Conservation (phyloP, 306 rosid genomes). For the Alnus glutinosa region DNA sequence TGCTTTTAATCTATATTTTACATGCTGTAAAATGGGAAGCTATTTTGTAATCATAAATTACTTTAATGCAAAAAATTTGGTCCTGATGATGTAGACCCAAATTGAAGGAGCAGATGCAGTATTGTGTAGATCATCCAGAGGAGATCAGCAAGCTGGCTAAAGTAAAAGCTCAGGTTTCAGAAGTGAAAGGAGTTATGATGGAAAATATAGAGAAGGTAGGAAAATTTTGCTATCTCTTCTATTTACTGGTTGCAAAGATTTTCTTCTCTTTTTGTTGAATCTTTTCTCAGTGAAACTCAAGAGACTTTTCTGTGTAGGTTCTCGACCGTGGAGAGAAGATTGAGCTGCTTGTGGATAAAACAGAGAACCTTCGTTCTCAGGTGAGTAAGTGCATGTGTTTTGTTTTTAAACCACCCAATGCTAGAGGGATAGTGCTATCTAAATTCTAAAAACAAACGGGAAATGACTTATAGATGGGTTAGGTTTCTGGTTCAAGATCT, state of each 20-base stretch:
- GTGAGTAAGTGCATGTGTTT: conserved; percentile 30
- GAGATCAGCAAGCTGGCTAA: conserved; percentile 96
- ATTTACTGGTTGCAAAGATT: background rate
- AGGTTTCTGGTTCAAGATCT: background rate
- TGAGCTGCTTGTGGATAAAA: conserved; percentile 88
- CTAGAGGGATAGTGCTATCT: background rate
- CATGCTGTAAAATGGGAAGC: background rate
- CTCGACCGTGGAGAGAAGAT: conserved; percentile 98
- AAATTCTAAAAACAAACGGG: background rate
- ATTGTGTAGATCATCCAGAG: conserved; percentile 91
- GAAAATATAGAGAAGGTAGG: conserved; percentile 91
- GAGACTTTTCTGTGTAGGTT: conserved; percentile 47
- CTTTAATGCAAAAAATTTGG: background rate
- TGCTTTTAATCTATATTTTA: background rate
- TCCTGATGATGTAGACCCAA: conserved; percentile 55
- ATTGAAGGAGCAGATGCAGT: conserved; percentile 93
- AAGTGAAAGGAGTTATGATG: conserved; percentile 99
- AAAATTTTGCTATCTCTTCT: background rate
- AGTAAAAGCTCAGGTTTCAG: conserved; percentile 97
- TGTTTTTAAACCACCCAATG: background rate
- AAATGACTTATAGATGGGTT: background rate
- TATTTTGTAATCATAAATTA: background rate
- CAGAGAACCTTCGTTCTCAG: conserved; percentile 97
- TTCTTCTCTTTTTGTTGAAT: background rate
- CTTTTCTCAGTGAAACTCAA: background rate